Base-by-base conservation (phyloP, 257 asterid genomes). In the Marsdenia floribunda region DNA sequence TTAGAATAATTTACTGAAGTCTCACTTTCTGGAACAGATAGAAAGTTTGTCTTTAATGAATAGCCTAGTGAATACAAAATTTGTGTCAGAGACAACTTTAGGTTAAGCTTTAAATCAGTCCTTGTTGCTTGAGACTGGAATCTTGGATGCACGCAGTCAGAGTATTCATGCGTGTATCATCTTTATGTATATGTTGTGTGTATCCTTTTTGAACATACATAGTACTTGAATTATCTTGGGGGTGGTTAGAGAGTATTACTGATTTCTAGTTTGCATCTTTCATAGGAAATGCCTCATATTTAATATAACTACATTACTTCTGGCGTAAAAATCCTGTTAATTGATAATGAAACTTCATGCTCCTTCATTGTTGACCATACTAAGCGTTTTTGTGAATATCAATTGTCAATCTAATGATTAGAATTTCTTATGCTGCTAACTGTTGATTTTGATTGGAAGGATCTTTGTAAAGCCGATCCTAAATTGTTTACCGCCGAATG, bases 391-490 rank as follows among this genome's bases (percentile, higher is more conserved):
- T 19, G 6, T 40, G 21, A 18, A 47, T 22, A 19, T 24, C 2
- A 10, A 55, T 54, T 50, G n/a, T 46, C 7, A 21, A 22, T 47
- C 38, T 46, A 38, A 22, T 49, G 73, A 14, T 3, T 12, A 22
- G 11, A 35, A 52, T 33, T 24, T 50, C 74, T 71, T 53, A 71
- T 49, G 46, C 46, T 53, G 71, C 81, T 78, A 76, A 77, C 74
- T 74, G 77, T 79, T 73, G 70, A 60, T 74, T 76, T 80, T 87
- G 79, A 64, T 77, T 82, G 61, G 78, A 78, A 93, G 98, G 98
- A 93, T 88, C 93, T 93, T 24, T 91, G 96, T 77, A 91, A 87
- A 80, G 97, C 90, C 77, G 98, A 93, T 84, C 91, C 98, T 65
- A 91, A 90, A 79, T 84, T 84, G 75, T 90, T 93, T 83, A 89